A percentile compares a stretch with the other conserved stretches of the same genome.
Conservation (phyloP, 225 moss, liverwort and hornwort species). For the Pleurozium schreberi region DNA sequence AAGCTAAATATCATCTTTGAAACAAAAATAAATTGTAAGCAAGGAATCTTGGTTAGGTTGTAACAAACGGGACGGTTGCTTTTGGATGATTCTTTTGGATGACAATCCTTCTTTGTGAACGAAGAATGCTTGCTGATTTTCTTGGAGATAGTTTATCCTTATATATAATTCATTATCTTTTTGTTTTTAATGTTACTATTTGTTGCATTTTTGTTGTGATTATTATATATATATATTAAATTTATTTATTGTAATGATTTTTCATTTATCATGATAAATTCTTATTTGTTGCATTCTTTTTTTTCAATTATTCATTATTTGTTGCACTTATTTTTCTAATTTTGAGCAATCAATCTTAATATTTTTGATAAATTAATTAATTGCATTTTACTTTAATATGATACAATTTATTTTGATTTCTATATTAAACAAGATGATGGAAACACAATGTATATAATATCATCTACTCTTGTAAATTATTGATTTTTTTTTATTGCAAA, state of each 20-base stretch:
- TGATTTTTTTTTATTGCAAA: not conserved
- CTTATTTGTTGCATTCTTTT: not conserved
- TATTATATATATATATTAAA: too few relatives aligned
- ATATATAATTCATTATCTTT: not conserved
- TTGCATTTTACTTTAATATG: too few relatives aligned
- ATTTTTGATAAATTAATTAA: too few relatives aligned
- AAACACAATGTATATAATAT: not conserved
- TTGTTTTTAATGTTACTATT: accelerated
- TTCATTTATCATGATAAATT: too few relatives aligned
- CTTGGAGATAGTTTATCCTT: accelerated
- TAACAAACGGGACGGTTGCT: not conserved
- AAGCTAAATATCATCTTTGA: not conserved
- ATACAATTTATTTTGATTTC: not conserved
- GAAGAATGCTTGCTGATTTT: too few relatives aligned
- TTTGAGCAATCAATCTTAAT: not conserved
- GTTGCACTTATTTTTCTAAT: too few relatives aligned
- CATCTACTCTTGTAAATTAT: not conserved
- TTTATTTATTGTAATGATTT: too few relatives aligned
- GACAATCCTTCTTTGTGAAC: not conserved
- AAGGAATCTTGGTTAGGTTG: not conserved
- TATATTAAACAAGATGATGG: not conserved
- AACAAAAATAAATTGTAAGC: not conserved
- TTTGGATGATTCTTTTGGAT: not conserved
- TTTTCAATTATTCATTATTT: not conserved
- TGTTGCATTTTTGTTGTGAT: not conserved